Evolutionary conservation across 768 basidiomycete genomes (phyloP).

Genomic region (Termitomyces eurrhizus): DNA sequence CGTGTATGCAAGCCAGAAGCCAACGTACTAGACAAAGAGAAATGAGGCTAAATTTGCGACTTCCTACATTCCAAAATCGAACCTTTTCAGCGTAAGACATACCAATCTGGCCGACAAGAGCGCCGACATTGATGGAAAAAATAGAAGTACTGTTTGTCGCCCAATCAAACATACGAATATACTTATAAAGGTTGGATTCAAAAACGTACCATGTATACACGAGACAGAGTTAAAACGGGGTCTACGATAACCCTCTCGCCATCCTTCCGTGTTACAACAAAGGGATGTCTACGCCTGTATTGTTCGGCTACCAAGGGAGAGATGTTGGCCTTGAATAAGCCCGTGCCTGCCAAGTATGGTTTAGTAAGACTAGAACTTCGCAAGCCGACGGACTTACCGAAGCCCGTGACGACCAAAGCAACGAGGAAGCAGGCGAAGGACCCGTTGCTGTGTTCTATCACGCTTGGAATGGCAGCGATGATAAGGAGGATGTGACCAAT

Average conservation of each 20-base stretch:
- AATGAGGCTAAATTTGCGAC: not conserved
- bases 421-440: conserved; percentile 23
- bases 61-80: not conserved
- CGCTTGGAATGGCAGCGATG: conserved; percentile 56
- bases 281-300: conserved; percentile 51
- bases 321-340: conserved; percentile 76
- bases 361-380: not conserved
- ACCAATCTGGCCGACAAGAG: conserved; percentile 51
- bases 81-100: conserved; percentile 68
- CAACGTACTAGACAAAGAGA: conserved; percentile 40
- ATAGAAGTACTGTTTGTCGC: conserved; percentile 49
- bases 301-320: conserved; percentile 78
- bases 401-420: conserved; percentile 58
- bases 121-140: conserved; percentile 68
- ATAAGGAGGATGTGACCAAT: conserved; percentile 64
- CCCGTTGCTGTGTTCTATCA: conserved; percentile 19
- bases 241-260: conserved; percentile 62
- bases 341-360: conserved; percentile 39
- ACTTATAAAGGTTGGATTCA: conserved; percentile 1
- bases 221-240: conserved; percentile 52
- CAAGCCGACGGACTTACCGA: conserved; percentile 23
- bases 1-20: conserved; percentile 58
- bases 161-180: not conserved
- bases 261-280: conserved; percentile 39
- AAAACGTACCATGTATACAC: conserved; percentile 64